Evolutionary conservation across 129 eudicot genomes (phyloP).

Genomic region (Smallanthus sonchifolius): DNA sequence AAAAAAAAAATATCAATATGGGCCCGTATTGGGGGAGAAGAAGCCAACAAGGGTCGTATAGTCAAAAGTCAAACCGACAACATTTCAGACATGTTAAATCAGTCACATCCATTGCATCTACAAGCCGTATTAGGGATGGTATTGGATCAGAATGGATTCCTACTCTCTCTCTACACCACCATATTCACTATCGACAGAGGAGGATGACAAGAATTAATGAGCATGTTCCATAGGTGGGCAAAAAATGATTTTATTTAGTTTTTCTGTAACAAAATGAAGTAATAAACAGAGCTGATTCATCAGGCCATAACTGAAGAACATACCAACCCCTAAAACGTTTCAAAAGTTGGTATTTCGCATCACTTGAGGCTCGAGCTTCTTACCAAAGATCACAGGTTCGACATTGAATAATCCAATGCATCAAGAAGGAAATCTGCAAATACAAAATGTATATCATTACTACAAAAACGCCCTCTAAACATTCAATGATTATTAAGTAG

Average conservation of each 20-base stretch:
- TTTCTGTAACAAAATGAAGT: not conserved
- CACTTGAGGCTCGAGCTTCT: conserved; percentile 9
- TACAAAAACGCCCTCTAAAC: not conserved
- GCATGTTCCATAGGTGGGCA: too few relatives aligned
- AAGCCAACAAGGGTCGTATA: too few relatives aligned
- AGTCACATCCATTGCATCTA: too few relatives aligned
- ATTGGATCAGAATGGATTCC: too few relatives aligned
- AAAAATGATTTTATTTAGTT: not conserved
- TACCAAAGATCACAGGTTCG: conserved; percentile 55
- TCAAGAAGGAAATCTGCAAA: conserved; percentile 84
- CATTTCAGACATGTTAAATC: too few relatives aligned
- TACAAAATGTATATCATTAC: not conserved
- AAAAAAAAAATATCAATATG: too few relatives aligned
- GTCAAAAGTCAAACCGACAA: too few relatives aligned
- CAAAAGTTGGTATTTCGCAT: not conserved
- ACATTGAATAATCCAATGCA: conserved; percentile 77
- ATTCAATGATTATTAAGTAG: not conserved
- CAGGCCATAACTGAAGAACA: not conserved
- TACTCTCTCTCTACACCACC: too few relatives aligned
- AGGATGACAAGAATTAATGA: too few relatives aligned
- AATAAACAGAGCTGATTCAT: not conserved
- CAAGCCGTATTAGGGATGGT: too few relatives aligned
- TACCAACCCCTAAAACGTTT: not conserved
- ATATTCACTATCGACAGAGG: too few relatives aligned
- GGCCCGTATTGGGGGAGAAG: too few relatives aligned